A percentile compares a stretch with the other conserved stretches of the same genome.
Conservation (phyloP, 495 filamentous ascomycete species). For the Thermothielavioides terrestris region DNA sequence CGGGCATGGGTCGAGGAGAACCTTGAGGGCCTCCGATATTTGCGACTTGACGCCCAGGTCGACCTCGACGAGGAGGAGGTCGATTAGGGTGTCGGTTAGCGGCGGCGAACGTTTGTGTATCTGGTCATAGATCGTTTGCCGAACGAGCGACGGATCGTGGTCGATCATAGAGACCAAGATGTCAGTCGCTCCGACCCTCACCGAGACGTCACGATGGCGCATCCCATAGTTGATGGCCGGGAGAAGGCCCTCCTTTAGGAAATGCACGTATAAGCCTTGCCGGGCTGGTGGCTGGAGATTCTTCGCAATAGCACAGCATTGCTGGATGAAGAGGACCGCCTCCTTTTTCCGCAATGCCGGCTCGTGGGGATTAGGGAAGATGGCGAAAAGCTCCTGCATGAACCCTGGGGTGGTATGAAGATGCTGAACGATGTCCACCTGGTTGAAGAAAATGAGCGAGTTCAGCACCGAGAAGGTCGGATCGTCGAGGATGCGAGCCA, state of each 20-base stretch:
- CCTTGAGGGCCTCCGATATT: constrained; percentile 90
- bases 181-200: constrained; percentile 89
- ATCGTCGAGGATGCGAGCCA: constrained; percentile 92
- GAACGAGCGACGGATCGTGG: constrained; percentile 89
- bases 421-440: constrained; percentile 94
- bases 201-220: constrained; percentile 69
- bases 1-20: constrained; percentile 78
- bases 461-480: constrained; percentile 97
- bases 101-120: constrained; percentile 79
- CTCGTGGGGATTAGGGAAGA: constrained; percentile 61
- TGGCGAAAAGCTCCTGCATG: constrained; percentile 79
- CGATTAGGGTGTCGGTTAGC: constrained; percentile 88
- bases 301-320: constrained; percentile 91
- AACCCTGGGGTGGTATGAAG: constrained; percentile 71
- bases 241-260: constrained; percentile 80
- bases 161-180: constrained; percentile 91
- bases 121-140: constrained; percentile 82
- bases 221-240: constrained; percentile 87
- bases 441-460: constrained; percentile 96
- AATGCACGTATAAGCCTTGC: constrained; percentile 75
- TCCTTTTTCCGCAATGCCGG: constrained; percentile 76
- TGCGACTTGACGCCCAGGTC: constrained; percentile 95
- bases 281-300: constrained; percentile 77
- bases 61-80: constrained; percentile 79
- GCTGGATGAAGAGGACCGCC: constrained; percentile 91